Conservation (phyloP, 345 rosid species). For the Populus tremula region DNA sequence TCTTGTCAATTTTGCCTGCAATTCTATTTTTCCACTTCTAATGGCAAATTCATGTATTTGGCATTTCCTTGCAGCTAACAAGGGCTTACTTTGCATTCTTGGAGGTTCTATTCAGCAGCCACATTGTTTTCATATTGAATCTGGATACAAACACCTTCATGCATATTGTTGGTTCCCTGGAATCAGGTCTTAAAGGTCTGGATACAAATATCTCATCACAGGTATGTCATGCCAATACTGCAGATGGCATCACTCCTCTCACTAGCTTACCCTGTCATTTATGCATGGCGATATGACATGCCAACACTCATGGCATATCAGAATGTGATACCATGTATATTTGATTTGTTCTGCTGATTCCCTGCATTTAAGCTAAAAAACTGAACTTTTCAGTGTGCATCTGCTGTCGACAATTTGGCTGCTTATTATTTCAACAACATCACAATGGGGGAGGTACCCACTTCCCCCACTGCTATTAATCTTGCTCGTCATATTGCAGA, state of each 20-base stretch:
- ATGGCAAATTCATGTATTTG: constrained; percentile 7
- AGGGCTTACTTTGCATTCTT: constrained; percentile 94
- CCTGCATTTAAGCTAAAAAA: constrained; percentile 10
- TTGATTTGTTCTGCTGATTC: not conserved
- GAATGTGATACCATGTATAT: not conserved
- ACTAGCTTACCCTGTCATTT: constrained; percentile 1
- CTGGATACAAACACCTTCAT: constrained; percentile 78
- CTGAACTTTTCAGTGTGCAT: constrained; percentile 69
- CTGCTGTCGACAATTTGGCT: constrained; percentile 95
- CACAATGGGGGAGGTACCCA: constrained; percentile 86
- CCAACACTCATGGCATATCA: not conserved
- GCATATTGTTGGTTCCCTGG: constrained; percentile 93
- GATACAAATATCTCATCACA: constrained; percentile 89
- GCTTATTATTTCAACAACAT: constrained; percentile 93
- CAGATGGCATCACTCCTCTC: not conserved
- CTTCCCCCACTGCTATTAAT: constrained; percentile 65
- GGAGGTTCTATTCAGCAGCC: constrained; percentile 83
- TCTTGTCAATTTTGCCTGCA: not conserved
- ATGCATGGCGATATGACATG: not conserved
- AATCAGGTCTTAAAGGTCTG: constrained; percentile 94
- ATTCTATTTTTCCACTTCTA: not conserved
- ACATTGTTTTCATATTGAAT: constrained; percentile 70
- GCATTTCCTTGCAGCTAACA: constrained; percentile 64
- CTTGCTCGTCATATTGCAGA: constrained; percentile 88
- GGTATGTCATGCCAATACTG: constrained; percentile 40